Evolutionary conservation across 108 stramenopile genomes (phyloP), one percentile per base, ranked within the genome.

Genomic region (Skeletonema marinoi): DNA sequence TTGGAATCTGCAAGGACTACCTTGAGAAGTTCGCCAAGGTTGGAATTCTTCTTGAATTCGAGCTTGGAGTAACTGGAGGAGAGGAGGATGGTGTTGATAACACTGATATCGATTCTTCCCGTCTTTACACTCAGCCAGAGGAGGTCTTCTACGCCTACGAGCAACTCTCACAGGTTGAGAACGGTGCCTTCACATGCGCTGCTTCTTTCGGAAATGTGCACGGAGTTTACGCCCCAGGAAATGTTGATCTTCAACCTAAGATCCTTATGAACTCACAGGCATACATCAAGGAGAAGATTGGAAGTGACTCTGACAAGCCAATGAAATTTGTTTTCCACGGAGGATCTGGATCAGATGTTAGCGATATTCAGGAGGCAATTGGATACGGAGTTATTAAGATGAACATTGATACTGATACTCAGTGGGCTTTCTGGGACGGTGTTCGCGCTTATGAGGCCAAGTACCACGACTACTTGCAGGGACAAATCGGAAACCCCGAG

Each of bases 331-430:
- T 98, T 25, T 96, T 98, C 94, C 98, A 98, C 86, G 98, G 98
- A 33, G 98, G 98, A 78, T 97, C 96, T 32, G 98, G 98, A 60
- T 96, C 94, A 59, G 88, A 92, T 69, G 87, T 88, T 65, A 92
- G 94, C 54, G 98, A 98, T 58, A 98, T 98, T 85, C 74, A 87
- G 76, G 89, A 90, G 54, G 96, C 98, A 70, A 89, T 94, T 70
- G 88, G 90, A 48, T 92, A 90, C 60, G 98, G 98, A 60, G 96
- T 96, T 65, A 92, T 98, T 83, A 98, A 98, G 92, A 98, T 98
- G 98, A 98, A 98, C 89, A 96, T 98, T 86, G 98, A 98, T 85
- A 98, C 98, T 56, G 98, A 98, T 76, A 97, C 96, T 62, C 98
- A 98, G 89, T 98, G 98, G 98, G 89, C 88, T 11, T 97, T 84